These are phyloP conservation scores for Neckera pumila DNA, from an alignment of 225 moss, liverwort and hornwort genomes.

Conservation along the genomic window DNA sequence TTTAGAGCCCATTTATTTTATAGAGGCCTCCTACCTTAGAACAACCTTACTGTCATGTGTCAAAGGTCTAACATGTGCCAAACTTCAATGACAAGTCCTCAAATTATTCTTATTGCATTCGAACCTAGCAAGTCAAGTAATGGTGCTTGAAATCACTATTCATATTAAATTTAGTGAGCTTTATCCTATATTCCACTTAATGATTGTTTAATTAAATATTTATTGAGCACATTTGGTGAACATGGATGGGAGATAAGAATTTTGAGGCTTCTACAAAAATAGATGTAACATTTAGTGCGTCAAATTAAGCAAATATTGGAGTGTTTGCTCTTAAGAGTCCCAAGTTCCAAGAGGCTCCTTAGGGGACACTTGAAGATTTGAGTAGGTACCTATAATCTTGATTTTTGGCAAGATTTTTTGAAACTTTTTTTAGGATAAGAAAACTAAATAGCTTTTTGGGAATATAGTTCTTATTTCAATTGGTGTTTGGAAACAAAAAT, in stretches of 20 bases:
- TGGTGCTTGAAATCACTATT: too few species aligned
- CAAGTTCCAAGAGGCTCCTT: not conserved
- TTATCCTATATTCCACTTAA: too few species aligned
- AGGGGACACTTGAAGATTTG: fast-evolving
- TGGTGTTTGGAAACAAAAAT: fast-evolving
- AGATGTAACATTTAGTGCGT: fast-evolving
- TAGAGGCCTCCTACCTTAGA: not conserved
- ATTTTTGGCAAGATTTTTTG: not conserved
- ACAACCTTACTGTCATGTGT: fast-evolving
- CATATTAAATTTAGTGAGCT: too few species aligned
- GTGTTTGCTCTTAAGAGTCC: fast-evolving
- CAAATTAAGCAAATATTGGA: fast-evolving
- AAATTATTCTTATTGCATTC: too few species aligned
- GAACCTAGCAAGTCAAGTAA: too few species aligned
- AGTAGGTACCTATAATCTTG: too few species aligned
- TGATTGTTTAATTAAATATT: not conserved
- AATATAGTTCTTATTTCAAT: not conserved
- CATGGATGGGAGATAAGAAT: fast-evolving
- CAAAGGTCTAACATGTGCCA: too few species aligned
- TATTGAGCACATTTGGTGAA: not conserved
- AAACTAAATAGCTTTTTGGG: fast-evolving
- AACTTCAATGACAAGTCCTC: too few species aligned
- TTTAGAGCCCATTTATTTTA: not conserved
- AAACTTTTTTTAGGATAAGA: not conserved
- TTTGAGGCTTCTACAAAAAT: not conserved